These are phyloP conservation scores for Ceriops zippeliana DNA, from an alignment of 345 rosid species.

Conservation along the genomic window DNA sequence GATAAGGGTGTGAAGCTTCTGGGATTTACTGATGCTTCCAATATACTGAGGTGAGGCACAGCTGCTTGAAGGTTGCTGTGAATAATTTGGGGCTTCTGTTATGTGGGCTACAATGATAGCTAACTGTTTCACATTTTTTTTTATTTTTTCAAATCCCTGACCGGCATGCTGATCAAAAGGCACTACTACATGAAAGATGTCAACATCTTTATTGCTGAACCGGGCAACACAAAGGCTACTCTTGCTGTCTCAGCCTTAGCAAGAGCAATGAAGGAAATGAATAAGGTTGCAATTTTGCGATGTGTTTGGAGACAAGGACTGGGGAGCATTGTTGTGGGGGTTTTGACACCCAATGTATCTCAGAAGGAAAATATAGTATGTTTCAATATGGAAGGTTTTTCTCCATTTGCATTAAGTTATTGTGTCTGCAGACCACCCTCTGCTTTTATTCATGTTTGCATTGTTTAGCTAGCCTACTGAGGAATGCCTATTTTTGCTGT, in stretches of 20 bases:
- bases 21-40: slow-evolving; percentile 76
- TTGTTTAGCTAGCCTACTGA: slow-evolving; percentile 10
- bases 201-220: slow-evolving; percentile 72
- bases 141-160: slow-evolving; percentile 9
- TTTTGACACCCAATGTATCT: slow-evolving; percentile 73
- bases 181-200: slow-evolving; percentile 97
- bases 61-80: slow-evolving; percentile 13
- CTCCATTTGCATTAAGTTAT: not conserved
- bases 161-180: slow-evolving; percentile 38
- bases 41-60: slow-evolving; percentile 52
- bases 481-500: slow-evolving; percentile 15
- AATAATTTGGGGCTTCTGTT: not conserved
- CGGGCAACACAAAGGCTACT: slow-evolving; percentile 55
- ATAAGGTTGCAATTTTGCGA: slow-evolving; percentile 75
- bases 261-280: slow-evolving; percentile 78
- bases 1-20: slow-evolving; percentile 89
- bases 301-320: slow-evolving; percentile 97
- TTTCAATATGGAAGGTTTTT: slow-evolving; percentile 10
- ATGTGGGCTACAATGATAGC: slow-evolving; percentile 13
- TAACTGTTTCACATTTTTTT: slow-evolving; percentile 1
- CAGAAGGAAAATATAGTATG: slow-evolving; percentile 62
- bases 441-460: slow-evolving; percentile 10
- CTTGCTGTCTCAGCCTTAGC: slow-evolving; percentile 80
- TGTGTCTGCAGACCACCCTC: slow-evolving; percentile 1
- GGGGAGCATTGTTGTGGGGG: slow-evolving; percentile 67